Conservation (phyloP, 2,329 filamentous ascomycete species). For the Diaporthe velutina region DNA sequence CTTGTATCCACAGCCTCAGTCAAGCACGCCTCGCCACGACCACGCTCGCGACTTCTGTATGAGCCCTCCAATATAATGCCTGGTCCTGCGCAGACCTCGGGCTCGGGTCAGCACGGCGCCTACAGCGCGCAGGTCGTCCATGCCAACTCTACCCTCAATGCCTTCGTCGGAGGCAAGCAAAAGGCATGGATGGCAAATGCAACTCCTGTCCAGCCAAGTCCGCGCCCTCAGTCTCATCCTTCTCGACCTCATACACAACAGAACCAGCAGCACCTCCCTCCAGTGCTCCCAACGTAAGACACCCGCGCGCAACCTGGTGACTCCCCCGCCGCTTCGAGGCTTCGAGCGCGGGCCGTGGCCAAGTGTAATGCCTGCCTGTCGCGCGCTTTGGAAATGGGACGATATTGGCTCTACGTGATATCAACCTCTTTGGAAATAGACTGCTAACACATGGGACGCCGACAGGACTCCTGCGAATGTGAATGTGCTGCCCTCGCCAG, state of each 20-base stretch:
- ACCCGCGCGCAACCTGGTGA: neutral
- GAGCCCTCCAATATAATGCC: conserved; percentile 37
- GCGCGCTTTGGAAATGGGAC: neutral
- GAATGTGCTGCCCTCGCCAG: conserved; percentile 69
- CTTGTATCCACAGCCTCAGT: conserved; percentile 10
- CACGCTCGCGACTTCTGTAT: conserved; percentile 20
- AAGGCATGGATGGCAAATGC: conserved; percentile 47
- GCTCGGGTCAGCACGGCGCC: conserved; percentile 27
- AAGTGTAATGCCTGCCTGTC: neutral
- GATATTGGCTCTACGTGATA: neutral
- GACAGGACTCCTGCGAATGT: conserved; percentile 41
- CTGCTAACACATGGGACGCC: conserved; percentile 16
- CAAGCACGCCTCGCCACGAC: neutral
- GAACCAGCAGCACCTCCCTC: neutral
- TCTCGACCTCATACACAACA: conserved; percentile 6
- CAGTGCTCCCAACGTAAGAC: conserved; percentile 23
- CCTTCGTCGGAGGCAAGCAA: conserved; percentile 46
- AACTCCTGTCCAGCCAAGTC: conserved; percentile 36
- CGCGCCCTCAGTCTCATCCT: conserved; percentile 32
- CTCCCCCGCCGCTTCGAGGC: neutral
- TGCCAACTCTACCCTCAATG: conserved; percentile 48
- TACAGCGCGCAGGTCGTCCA: conserved; percentile 42
- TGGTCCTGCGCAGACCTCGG: conserved; percentile 20
- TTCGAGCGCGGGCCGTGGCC: neutral
- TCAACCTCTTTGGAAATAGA: neutral